Evolutionary conservation across 768 basidiomycete species (phyloP).

Genomic region (Xerocomellus intermedius): DNA sequence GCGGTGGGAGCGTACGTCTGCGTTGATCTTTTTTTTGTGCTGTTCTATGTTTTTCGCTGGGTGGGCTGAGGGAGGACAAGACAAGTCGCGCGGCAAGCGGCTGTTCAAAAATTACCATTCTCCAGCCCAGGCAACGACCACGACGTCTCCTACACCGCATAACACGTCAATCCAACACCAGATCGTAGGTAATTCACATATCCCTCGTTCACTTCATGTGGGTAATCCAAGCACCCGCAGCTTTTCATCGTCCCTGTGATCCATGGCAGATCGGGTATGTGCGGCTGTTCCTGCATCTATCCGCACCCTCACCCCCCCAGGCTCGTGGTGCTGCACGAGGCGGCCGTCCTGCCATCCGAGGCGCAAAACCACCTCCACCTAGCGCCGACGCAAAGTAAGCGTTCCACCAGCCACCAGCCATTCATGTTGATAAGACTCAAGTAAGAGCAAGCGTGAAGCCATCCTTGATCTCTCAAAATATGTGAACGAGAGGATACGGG

Average conservation of each 20-base stretch:
- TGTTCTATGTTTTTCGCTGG: background rate
- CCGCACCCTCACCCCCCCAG: slow-evolving; percentile 38
- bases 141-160: slow-evolving; percentile 4
- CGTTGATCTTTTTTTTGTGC: slow-evolving; percentile 11
- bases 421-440: slow-evolving; percentile 33
- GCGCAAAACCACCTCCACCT: slow-evolving; percentile 14
- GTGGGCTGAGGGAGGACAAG: slow-evolving; percentile 28
- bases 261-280: slow-evolving; percentile 35
- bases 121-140: background rate
- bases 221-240: slow-evolving; percentile 15
- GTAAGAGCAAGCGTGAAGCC: slow-evolving; percentile 71
- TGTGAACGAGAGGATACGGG: slow-evolving; percentile 85
- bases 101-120: slow-evolving; percentile 30
- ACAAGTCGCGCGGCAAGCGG: slow-evolving; percentile 35
- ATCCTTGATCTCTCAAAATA: slow-evolving; percentile 96
- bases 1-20: slow-evolving; percentile 11
- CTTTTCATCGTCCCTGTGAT: background rate
- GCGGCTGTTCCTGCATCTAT: background rate
- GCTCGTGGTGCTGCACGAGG: slow-evolving; percentile 58
- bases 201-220: background rate
- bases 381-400: slow-evolving; percentile 30
- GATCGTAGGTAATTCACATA: slow-evolving; percentile 14
- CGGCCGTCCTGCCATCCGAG: slow-evolving; percentile 33
- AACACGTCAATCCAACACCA: slow-evolving; percentile 20
- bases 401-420: background rate